Evolutionary conservation across 345 rosid species (phyloP).

Genomic region (Balakata baccata): DNA sequence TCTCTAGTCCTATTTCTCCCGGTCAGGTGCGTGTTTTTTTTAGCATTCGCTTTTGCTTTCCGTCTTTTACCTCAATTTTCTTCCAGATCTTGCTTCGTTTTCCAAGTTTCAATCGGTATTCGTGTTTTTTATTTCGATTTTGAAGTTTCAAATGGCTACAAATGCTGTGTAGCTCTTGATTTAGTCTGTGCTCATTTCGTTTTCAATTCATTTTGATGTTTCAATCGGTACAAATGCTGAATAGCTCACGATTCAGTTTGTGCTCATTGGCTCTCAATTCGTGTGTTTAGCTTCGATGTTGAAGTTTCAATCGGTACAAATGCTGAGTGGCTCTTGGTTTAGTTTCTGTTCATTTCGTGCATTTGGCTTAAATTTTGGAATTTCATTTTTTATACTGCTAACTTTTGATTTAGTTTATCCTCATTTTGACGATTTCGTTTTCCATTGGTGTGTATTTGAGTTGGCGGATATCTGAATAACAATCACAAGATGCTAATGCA

Average conservation of each 20-base stretch:
- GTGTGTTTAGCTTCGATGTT: background rate
- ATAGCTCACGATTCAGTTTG: background rate
- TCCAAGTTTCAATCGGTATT: background rate
- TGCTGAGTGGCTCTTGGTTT: no score
- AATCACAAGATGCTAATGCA: background rate
- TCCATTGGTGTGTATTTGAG: slow-evolving; percentile 7
- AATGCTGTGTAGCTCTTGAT: no score
- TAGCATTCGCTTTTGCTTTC: background rate
- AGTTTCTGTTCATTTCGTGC: no score
- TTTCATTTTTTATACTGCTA: no score
- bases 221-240: background rate
- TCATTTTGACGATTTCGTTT: slow-evolving; percentile 7
- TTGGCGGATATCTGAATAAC: background rate
- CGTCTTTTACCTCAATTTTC: background rate
- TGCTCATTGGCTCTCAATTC: slow-evolving; percentile 16
- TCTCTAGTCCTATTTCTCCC: slow-evolving; percentile 51
- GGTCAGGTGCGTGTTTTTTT: slow-evolving; percentile 55
- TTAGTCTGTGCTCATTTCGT: no score
- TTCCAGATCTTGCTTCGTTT: slow-evolving; percentile 17
- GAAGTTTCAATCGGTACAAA: no score
- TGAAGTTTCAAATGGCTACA: no score
- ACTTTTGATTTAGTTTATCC: background rate
- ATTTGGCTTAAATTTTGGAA: no score
- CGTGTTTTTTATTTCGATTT: no score
- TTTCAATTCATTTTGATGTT: no score